Conservation (phyloP, 1,139 yeast genomes). For the Yamadazyma pseudoaaseri region DNA sequence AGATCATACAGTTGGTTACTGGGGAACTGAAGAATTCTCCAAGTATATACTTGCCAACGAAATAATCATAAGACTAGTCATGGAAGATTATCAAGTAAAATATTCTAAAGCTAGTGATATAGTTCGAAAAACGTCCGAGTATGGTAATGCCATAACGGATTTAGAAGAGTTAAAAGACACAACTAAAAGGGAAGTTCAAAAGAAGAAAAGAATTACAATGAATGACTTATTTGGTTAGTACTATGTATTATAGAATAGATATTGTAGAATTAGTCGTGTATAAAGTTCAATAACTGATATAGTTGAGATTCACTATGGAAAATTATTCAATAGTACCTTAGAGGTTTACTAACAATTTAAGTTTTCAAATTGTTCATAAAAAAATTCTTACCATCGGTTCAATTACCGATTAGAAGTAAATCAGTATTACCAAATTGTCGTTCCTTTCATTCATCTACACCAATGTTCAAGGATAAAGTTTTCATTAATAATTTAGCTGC, state of each 20-base stretch:
- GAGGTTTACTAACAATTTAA: background rate
- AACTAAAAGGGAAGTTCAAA: background rate
- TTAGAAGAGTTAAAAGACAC: slow-evolving; percentile 32
- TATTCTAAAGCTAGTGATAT: slow-evolving; percentile 45
- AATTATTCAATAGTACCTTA: too few species aligned
- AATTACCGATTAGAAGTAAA: slow-evolving; percentile 14
- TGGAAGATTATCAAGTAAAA: slow-evolving; percentile 40
- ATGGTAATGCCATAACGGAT: slow-evolving; percentile 52
- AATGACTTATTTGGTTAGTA: background rate
- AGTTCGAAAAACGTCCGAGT: slow-evolving; percentile 51
- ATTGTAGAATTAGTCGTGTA: too few species aligned
- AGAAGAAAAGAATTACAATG: background rate
- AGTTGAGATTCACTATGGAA: too few species aligned
- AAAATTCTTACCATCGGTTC: slow-evolving; percentile 17
- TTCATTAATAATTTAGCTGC: slow-evolving; percentile 58
- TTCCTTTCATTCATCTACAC: slow-evolving; percentile 12
- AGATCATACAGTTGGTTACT: slow-evolving; percentile 52
- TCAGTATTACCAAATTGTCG: slow-evolving; percentile 3
- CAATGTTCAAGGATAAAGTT: slow-evolving; percentile 48
- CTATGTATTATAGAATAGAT: too few species aligned
- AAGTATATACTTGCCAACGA: slow-evolving; percentile 67
- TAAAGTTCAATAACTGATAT: too few species aligned
- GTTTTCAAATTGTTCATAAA: slow-evolving; percentile 8
- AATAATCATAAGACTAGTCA: slow-evolving; percentile 49
- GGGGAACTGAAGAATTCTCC: slow-evolving; percentile 58